phyloP scores from a whole-genome alignment of 257 asterid species.

The Penstemon newberryi region DNA sequence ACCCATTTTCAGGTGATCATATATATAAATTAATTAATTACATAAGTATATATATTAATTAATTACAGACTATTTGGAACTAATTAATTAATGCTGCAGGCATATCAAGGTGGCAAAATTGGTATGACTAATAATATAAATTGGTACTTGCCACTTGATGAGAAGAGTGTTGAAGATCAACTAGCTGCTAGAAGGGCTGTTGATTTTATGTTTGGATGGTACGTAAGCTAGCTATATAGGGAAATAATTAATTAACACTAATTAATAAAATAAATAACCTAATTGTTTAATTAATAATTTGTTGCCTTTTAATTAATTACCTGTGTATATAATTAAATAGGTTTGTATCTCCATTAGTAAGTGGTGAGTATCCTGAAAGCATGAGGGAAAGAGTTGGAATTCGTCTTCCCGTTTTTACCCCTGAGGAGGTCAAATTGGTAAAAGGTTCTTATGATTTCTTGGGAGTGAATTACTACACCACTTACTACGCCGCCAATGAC shows the following conservation, averaged over 20 bases:
- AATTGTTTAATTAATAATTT: too few relatives aligned
- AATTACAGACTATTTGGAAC: not conserved
- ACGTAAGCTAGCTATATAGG: not conserved
- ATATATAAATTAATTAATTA: too few relatives aligned
- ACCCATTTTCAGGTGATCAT: conserved; percentile 29
- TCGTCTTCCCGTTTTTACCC: conserved; percentile 15
- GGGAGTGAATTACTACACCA: conserved; percentile 7
- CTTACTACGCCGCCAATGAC: not conserved
- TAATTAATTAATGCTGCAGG: conserved; percentile 1
- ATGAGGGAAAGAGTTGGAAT: conserved; percentile 10
- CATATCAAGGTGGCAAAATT: conserved; percentile 36
- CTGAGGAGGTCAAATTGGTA: not conserved
- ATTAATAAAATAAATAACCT: not conserved
- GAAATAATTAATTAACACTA: too few relatives aligned
- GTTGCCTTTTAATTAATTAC: not conserved
- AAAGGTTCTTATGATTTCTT: not conserved
- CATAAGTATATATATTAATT: too few relatives aligned
- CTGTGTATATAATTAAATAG: not conserved
- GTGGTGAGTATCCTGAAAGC: not conserved
- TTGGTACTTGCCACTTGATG: conserved; percentile 33
- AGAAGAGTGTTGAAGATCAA: conserved; percentile 13
- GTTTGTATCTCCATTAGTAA: conserved; percentile 21
- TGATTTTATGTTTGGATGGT: conserved; percentile 44
- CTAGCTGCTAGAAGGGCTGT: conserved; percentile 13
- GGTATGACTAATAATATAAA: conserved; percentile 31